phyloP scores from a whole-genome alignment of 176 grass and related monocot species.

The Paspalum notatum region DNA sequence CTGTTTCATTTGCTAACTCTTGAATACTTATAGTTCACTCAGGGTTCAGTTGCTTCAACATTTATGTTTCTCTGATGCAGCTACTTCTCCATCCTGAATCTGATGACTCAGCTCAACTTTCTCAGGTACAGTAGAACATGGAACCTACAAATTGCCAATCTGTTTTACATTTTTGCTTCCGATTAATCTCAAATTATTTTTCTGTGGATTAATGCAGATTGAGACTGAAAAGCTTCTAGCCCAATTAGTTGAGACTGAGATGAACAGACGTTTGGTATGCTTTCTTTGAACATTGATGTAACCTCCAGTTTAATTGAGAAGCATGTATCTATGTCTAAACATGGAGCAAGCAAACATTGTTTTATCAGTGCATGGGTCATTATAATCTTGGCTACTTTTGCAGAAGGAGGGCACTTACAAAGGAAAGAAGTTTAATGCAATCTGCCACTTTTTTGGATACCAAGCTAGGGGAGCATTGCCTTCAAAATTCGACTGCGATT shows the following conservation, averaged over 20 bases:
- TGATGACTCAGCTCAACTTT: constrained; percentile 96
- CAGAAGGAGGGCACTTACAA: constrained; percentile 98
- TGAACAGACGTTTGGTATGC: constrained; percentile 87
- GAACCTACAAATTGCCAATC: constrained; percentile 8
- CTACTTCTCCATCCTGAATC: constrained; percentile 94
- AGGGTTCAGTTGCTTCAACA: constrained; percentile 19
- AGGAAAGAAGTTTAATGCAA: constrained; percentile 99
- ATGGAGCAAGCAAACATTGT: not conserved
- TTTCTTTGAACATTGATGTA: constrained; percentile 32
- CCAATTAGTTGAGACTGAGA: constrained; percentile 93
- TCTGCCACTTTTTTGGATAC: constrained; percentile 99
- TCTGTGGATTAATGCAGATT: constrained; percentile 69
- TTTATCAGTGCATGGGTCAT: constrained; percentile 27
- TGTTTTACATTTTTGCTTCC: constrained; percentile 34
- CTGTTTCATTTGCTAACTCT: constrained; percentile 30
- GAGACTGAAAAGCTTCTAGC: constrained; percentile 99
- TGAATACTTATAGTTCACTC: not conserved
- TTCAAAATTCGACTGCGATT: constrained; percentile 98
- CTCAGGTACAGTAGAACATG: constrained; percentile 69
- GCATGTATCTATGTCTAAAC: constrained; percentile 24
- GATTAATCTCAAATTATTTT: constrained; percentile 17
- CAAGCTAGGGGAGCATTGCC: constrained; percentile 96
- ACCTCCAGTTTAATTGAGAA: not conserved
- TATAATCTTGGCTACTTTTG: constrained; percentile 30
- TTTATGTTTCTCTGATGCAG: constrained; percentile 56